Base-by-base conservation (phyloP, 495 filamentous ascomycete species). In the Xylaria cubensis region DNA sequence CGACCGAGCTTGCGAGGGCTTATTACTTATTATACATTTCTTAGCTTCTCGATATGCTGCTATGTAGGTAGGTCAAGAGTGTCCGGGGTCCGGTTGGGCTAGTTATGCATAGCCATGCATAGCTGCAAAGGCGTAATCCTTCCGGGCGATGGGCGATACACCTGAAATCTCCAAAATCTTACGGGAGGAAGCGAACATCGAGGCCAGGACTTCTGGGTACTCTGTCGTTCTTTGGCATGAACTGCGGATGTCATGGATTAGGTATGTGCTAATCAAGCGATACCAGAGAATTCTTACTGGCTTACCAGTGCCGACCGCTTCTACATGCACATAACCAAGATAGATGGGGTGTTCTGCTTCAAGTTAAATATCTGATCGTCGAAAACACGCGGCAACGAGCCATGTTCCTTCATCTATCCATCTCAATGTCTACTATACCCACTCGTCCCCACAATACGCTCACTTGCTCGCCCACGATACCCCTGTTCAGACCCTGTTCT, bases 111-210 rank as follows among this genome's bases (percentile, higher is more conserved):
- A 26, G 26, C 26, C 50, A 53, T 53, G 21, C 19, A 32, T 26
- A 56, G 50, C 50, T 53, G 21, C 21, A 17, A 24, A 56, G 53
- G 53, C 53, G 53, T 19, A 34, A 48, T 66, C 64, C 64, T 66
- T 66, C 44, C 64, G 44, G 64, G 64, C 42, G 44, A 66, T 26
- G 44, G 64, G 64, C 42, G 44, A 66, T 26, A 34, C 64, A 26
- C 46, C 64, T 66, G 44, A 51, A 51, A 29, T 44, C 41, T 48
- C 19, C 64, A 56, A 56, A 56, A 32, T 56, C 53, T 32, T n/a
- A 56, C 53, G 29, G 26, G 15, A 29, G 10, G 10, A 26, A 53
- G 21, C 50, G 50, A 24, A 26, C 10, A 10, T 53, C 21, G 50
- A 26, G 8, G 50, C 48, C 48, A 51, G 21, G 51, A 26, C 9